Base-by-base conservation (phyloP, 176 grass and related monocot species). In the Zizania latifolia region DNA sequence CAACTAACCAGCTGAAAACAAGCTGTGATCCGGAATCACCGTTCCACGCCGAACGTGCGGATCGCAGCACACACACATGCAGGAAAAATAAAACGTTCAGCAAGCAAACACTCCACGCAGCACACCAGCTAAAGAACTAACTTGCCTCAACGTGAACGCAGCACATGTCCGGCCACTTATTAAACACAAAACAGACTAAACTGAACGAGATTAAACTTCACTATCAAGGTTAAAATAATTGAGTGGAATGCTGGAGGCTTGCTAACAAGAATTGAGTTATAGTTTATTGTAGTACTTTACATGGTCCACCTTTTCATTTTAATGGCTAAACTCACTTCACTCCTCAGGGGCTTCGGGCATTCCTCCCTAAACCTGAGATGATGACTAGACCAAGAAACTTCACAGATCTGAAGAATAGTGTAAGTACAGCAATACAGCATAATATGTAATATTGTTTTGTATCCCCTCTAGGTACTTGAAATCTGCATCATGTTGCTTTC, bases 171-270 rank as follows among this genome's bases (percentile, higher is more conserved):
- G n/a, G n/a, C n/a, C n/a, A n/a, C n/a, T n/a, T n/a, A n/a, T n/a
- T n/a, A n/a, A n/a, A n/a, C n/a, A n/a, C n/a, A n/a, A n/a, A n/a
- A n/a, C n/a, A n/a, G n/a, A n/a, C n/a, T n/a, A n/a, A n/a, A n/a
- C n/a, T n/a, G n/a, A n/a, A n/a, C n/a, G n/a, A n/a, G n/a, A n/a
- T n/a, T n/a, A n/a, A n/a, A n/a, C n/a, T n/a, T n/a, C n/a, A n/a
- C n/a, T n/a, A n/a, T 91, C 78, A 92, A 91, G 79, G 78, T 93
- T 54, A 89, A 93, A 91, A 91, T 93, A 66, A 86, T 82, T 55
- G 90, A 93, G 45, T 97, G 93, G 93, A 97, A 97, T 80, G 80
- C 86, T 69, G 81, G 88, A 73, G 88, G 94, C 13, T 80, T 97
- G 79, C 86, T 97, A 5, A 80, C 88, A 33, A 89, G 94, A 89